These are phyloP conservation scores for Metschnikowia baotianmanensis DNA, from an alignment of 805 yeast genomes.

Conservation along the genomic window DNA sequence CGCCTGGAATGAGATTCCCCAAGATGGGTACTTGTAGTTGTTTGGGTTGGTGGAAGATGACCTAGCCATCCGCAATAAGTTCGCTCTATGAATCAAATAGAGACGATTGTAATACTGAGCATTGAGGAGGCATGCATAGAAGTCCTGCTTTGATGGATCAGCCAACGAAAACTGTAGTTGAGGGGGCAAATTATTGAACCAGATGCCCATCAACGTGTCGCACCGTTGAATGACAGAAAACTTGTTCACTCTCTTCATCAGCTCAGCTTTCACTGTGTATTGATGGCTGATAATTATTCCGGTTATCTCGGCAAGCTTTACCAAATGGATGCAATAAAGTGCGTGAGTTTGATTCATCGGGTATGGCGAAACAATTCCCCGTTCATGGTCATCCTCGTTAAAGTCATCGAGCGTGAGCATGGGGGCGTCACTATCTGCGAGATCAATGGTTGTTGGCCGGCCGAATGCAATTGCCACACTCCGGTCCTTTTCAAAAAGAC, in stretches of 20 bases:
- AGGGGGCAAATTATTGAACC: conserved; percentile 68
- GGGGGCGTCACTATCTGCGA: conserved; percentile 75
- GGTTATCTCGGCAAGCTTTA: conserved; percentile 67
- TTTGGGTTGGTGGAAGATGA: conserved; percentile 39
- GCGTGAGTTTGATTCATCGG: conserved; percentile 49
- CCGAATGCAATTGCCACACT: conserved; percentile 71
- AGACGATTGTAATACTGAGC: conserved; percentile 72
- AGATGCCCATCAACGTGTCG: conserved; percentile 72
- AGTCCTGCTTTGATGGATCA: conserved; percentile 51
- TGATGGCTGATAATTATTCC: conserved; percentile 69
- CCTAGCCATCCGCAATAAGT: conserved; percentile 51
- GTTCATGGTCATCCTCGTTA: conserved; percentile 47
- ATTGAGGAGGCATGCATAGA: conserved; percentile 57
- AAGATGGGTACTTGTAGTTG: conserved; percentile 59
- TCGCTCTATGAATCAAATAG: conserved; percentile 68
- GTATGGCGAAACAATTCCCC: conserved; percentile 37
- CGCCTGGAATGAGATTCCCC: conserved; percentile 81
- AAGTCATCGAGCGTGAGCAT: conserved; percentile 69
- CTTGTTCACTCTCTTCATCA: conserved; percentile 42
- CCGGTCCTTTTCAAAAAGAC: conserved; percentile 67
- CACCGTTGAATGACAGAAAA: conserved; percentile 57
- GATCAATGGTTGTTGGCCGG: conserved; percentile 63
- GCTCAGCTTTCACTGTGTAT: conserved; percentile 66
- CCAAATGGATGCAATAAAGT: conserved; percentile 57
- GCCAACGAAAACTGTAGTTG: conserved; percentile 60